Evolutionary conservation across 2,329 filamentous ascomycete species (phyloP), one percentile per base, ranked within the genome.

Genomic region (Rosellinia necatrix): DNA sequence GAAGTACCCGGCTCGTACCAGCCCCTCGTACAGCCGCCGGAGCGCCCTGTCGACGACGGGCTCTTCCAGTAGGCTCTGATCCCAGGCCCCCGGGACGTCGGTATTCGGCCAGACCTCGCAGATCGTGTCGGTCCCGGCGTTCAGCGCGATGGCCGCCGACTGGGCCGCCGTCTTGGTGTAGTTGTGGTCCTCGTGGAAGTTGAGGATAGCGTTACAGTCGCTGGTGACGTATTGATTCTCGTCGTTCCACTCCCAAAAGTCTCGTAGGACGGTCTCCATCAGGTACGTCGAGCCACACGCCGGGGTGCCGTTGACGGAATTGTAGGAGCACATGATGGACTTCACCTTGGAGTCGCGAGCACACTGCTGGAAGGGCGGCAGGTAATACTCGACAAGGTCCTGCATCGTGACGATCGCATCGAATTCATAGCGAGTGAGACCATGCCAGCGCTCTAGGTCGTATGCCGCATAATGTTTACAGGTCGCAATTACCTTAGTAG

Each of bases 381-480:
- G 76, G 65, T 87, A 89, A 71, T 89, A 90, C 63, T 89, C 86
- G 0, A 81, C 77, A 4, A 90, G 72, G 57, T 90, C 87, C 62
- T 89, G 86, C 44, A 76, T 72, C 8, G 76, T 75, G 55, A 87
- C 80, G 10, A 78, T 72, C 5, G 84, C 78, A 65, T 87, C 76
- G 57, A 84, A 86, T 13, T 78, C 76, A 66, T 80, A 76, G 9
- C 80, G 72, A n/a, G 70, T 71, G 21, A 74, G 67, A 2, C 70
- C 70, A 27, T 70, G 66, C 71, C 78, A 79, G 19, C 66, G 53
- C 63, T 85, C 82, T 2, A 83, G 67, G 64, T 85, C 82, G 62
- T 86, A 84, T 0, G 76, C 83, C 0, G 80, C 81, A 53, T 75
- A 85, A 66, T 86, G 83, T 64, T 86, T 86, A 72, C 81, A 84